A percentile compares a stretch with the other conserved stretches of the same genome.
phyloP scores from a whole-genome alignment of 2,329 filamentous ascomycete genomes.

The Aschersonia sp. region DNA sequence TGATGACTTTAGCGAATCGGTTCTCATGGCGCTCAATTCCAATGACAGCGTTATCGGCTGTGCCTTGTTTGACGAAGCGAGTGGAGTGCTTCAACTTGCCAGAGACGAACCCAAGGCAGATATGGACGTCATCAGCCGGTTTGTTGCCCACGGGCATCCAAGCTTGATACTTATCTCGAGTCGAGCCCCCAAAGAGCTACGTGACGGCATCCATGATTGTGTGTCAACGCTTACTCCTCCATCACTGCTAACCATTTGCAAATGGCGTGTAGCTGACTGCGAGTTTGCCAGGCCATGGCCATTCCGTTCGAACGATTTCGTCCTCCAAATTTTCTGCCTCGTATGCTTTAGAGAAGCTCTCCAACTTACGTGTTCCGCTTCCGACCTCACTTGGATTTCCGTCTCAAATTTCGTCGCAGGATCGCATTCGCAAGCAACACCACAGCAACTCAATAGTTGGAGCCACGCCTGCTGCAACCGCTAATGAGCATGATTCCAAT shows the following conservation, averaged over 20 bases:
- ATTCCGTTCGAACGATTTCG: neutral
- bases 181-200: conserved; percentile 26
- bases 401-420: neutral
- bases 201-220: conserved; percentile 6
- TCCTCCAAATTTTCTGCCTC: conserved; percentile 3
- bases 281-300: neutral
- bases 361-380: neutral
- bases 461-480: neutral
- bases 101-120: conserved; percentile 59
- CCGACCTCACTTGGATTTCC: neutral
- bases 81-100: conserved; percentile 59
- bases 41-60: conserved; percentile 64
- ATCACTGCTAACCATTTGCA: neutral
- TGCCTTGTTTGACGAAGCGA: conserved; percentile 61
- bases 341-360: conserved; percentile 1
- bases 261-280: conserved; percentile 9
- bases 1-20: conserved; percentile 34
- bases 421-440: neutral
- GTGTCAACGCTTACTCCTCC: neutral
- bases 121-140: conserved; percentile 51
- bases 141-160: conserved; percentile 38
- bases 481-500: neutral
- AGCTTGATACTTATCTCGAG: conserved; percentile 38
- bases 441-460: neutral
- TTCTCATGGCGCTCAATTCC: conserved; percentile 68